These are phyloP conservation scores for Cryptococcus amylolentus DNA, from an alignment of 1,284 basidiomycete genomes.

Conservation along the genomic window DNA sequence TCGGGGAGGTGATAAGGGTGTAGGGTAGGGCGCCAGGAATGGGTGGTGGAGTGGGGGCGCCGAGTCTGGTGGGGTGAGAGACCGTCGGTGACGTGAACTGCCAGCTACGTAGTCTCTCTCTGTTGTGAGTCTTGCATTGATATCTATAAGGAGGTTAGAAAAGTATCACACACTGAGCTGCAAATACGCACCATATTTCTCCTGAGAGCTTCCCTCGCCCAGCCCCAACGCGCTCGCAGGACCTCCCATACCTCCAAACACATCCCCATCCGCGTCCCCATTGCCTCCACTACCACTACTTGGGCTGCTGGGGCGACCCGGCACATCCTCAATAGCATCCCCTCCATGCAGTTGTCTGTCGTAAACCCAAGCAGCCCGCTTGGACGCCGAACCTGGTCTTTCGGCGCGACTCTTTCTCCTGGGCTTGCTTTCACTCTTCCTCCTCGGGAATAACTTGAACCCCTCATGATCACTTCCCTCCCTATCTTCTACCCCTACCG, in stretches of 20 bases:
- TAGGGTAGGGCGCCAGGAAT: slow-evolving; percentile 14
- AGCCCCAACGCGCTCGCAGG: background rate
- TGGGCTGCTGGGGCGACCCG: slow-evolving; percentile 3
- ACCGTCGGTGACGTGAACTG: background rate
- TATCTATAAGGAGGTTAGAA: background rate
- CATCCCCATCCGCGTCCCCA: background rate
- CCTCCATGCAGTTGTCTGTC: slow-evolving; percentile 1
- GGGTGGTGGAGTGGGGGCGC: background rate
- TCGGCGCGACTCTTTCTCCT: slow-evolving; percentile 1
- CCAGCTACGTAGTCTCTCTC: slow-evolving; percentile 3
- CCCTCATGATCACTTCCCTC: slow-evolving; percentile 5
- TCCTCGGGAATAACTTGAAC: slow-evolving; percentile 5
- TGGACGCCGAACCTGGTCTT: slow-evolving; percentile 4
- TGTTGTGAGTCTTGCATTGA: slow-evolving; percentile 10
- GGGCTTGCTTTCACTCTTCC: slow-evolving; percentile 1
- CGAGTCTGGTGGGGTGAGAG: slow-evolving; percentile 16
- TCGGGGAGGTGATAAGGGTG: slow-evolving; percentile 27
- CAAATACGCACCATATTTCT: background rate
- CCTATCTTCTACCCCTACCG: background rate
- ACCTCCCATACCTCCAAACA: background rate
- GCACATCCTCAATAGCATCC: background rate
- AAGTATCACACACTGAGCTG: background rate
- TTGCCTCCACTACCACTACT: background rate
- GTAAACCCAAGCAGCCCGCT: slow-evolving; percentile 13
- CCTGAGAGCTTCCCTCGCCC: background rate